Conservation (phyloP, 139 green algal species). For the Medakamo hakoo region DNA sequence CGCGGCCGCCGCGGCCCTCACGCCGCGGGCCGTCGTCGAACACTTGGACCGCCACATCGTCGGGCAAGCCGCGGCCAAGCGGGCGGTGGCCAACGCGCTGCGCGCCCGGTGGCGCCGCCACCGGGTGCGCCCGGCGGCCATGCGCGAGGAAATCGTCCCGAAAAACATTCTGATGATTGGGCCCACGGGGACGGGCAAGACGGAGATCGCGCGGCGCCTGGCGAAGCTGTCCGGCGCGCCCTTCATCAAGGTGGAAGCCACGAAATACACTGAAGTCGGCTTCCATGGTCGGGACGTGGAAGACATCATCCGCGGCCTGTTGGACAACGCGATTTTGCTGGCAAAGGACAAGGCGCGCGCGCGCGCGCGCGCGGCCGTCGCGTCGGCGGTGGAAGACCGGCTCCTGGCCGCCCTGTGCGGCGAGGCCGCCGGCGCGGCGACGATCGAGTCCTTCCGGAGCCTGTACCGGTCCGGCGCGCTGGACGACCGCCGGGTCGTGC, state of each 20-base stretch:
- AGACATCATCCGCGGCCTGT: constrained; percentile 84
- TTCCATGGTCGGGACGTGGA: constrained; percentile 95
- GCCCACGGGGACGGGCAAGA: constrained; percentile 88
- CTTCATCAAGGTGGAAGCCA: constrained; percentile 96
- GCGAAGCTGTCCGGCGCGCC: constrained; percentile 84
- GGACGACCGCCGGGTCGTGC: constrained; percentile 41
- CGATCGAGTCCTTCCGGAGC: constrained; percentile 21
- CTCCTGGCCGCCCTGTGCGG: constrained; percentile 38
- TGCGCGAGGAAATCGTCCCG: constrained; percentile 70
- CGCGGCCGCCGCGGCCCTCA: constrained; percentile 20
- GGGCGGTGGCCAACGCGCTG: constrained; percentile 82
- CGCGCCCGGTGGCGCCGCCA: constrained; percentile 82
- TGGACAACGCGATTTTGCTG: constrained; percentile 70
- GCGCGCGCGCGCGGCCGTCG: constrained; percentile 18
- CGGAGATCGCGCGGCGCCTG: constrained; percentile 84
- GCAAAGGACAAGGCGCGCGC: constrained; percentile 24
- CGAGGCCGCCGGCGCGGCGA: constrained; percentile 4
- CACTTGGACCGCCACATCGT: constrained; percentile 77
- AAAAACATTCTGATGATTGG: constrained; percentile 97
- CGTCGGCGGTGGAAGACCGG: constrained; percentile 39
- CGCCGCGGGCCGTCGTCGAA: constrained; percentile 52
- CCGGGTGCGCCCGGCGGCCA: constrained; percentile 38
- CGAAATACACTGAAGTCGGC: constrained; percentile 96
- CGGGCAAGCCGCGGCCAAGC: constrained; percentile 75
- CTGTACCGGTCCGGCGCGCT: constrained; percentile 39